Percentiles rank a stretch among this genome's conserved stretches.
phyloP scores from a whole-genome alignment of 2,329 filamentous ascomycete genomes.

The Pestalotiopsis sp. region DNA sequence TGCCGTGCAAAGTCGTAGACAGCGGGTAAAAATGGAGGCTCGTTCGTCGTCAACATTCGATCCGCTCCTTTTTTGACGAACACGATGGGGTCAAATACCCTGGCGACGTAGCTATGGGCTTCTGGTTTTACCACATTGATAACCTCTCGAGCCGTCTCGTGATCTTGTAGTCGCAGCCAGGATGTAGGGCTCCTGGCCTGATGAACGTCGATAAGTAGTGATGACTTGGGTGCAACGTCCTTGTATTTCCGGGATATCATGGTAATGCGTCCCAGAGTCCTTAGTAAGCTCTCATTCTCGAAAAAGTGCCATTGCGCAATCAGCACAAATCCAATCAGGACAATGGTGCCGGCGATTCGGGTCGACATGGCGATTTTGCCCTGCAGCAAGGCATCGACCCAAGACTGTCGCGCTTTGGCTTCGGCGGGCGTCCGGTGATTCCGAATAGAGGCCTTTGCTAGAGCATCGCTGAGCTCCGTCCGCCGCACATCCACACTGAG shows the following conservation, averaged over 20 bases:
- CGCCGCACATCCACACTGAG: slow-evolving; percentile 78
- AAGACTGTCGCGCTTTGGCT: slow-evolving; percentile 45
- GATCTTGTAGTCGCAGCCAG: slow-evolving; percentile 78
- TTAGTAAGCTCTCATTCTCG: slow-evolving; percentile 54
- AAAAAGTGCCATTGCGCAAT: slow-evolving; percentile 81
- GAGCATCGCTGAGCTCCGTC: slow-evolving; percentile 74
- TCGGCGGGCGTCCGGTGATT: slow-evolving; percentile 28
- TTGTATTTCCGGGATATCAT: slow-evolving; percentile 30
- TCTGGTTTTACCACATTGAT: slow-evolving; percentile 76
- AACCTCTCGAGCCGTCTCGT: slow-evolving; percentile 76
- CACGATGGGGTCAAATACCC: slow-evolving; percentile 74
- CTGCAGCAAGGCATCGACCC: slow-evolving; percentile 64
- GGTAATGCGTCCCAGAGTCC: slow-evolving; percentile 37
- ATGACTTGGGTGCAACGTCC: slow-evolving; percentile 31
- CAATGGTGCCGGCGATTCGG: slow-evolving; percentile 73
- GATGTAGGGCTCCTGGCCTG: slow-evolving; percentile 76
- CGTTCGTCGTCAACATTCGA: slow-evolving; percentile 57
- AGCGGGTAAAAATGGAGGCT: slow-evolving; percentile 55
- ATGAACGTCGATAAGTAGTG: slow-evolving; percentile 64
- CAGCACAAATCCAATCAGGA: slow-evolving; percentile 73
- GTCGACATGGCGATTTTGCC: slow-evolving; percentile 72
- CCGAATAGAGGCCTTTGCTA: slow-evolving; percentile 58
- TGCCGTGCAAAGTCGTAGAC: slow-evolving; percentile 70
- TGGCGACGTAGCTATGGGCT: slow-evolving; percentile 72
- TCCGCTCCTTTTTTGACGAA: slow-evolving; percentile 73